Percentiles rank a stretch among this genome's conserved stretches.
Conservation (phyloP, 2,329 filamentous ascomycete species). For the Metarhizium brunneum region DNA sequence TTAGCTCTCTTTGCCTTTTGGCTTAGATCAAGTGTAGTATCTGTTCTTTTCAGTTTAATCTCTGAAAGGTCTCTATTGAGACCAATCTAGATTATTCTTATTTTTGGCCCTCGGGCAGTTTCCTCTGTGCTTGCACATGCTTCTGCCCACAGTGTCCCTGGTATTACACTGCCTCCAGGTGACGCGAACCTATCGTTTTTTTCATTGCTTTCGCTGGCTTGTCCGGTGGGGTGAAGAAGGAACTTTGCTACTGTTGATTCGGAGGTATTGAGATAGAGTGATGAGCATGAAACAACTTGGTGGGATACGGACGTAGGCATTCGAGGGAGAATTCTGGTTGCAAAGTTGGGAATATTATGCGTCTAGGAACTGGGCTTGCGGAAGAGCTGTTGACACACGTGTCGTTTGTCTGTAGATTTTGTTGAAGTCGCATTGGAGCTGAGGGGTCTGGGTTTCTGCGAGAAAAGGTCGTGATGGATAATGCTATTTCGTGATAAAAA, state of each 20-base stretch:
- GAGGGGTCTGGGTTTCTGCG: too few species aligned
- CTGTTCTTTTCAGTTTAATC: slow-evolving; percentile 97
- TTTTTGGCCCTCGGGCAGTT: slow-evolving; percentile 33
- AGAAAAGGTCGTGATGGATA: too few species aligned
- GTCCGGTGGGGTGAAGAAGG: slow-evolving; percentile 30
- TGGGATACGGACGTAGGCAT: rapidly evolving
- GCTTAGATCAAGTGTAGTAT: slow-evolving; percentile 94
- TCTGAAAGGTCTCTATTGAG: slow-evolving; percentile 72
- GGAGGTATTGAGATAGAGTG: too few species aligned
- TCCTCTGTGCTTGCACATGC: slow-evolving; percentile 34
- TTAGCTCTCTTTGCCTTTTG: slow-evolving; percentile 44
- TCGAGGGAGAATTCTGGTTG: too few species aligned
- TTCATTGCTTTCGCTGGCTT: slow-evolving; percentile 31
- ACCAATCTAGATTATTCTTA: slow-evolving; percentile 72
- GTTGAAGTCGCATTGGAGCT: too few species aligned
- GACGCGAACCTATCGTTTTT: slow-evolving; percentile 26
- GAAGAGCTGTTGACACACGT: too few species aligned
- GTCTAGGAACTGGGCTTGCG: too few species aligned
- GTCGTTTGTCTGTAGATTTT: too few species aligned
- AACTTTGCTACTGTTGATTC: not conserved
- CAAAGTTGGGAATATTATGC: too few species aligned
- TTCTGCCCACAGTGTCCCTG: slow-evolving; percentile 32
- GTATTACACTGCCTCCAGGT: slow-evolving; percentile 36
- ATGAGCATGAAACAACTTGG: too few species aligned
- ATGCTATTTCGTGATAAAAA: too few species aligned